Evolutionary conservation across 331 rosid genomes (phyloP), one percentile per base, ranked within the genome.

Genomic region (Cydonia oblonga): DNA sequence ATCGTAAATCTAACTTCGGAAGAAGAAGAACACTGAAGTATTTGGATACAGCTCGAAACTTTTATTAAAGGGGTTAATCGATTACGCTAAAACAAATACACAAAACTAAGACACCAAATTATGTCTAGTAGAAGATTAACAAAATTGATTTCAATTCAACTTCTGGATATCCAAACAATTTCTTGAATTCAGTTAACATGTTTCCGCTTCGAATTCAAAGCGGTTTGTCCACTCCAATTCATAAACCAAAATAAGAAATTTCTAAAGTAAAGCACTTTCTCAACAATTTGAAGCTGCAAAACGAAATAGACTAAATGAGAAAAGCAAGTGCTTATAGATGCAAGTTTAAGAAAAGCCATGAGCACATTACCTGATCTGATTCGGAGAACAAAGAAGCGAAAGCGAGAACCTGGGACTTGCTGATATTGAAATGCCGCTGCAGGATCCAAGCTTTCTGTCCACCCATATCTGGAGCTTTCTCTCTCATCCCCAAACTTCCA

Each of bases 301-400:
- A 76, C n/a, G 51, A 70, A 70, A 61, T 65, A 72, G 63, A 58
- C 9, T 44, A 66, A 61, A 58, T 5, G 29, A 19, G 75, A 61
- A 64, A 29, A 46, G 42, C 13, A 38, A 68, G 35, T 69, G 69
- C 22, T 61, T 49, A 69, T 66, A 70, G 72, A 26, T 6, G 44
- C 20, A 54, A 75, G 59, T 52, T 40, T 20, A 42, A 65, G 64
- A 15, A 49, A 7, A 59, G 49, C 25, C 29, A 78, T 9, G 53
- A 76, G 71, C 29, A 64, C 32, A 52, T 64, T 69, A 93, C 98
- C 98, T 93, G 96, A 91, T 93, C 96, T 75, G 97, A 88, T 84
- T 74, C 80, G 52, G 84, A 74, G 82, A 89, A 82, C 49, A 77
- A 60, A 64, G 96, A 82, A 67, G 81, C 84, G 74, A 87, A 81